These are phyloP conservation scores for Lecanicillium sp. DNA, from an alignment of 2,329 filamentous ascomycete species.

Conservation along the genomic window DNA sequence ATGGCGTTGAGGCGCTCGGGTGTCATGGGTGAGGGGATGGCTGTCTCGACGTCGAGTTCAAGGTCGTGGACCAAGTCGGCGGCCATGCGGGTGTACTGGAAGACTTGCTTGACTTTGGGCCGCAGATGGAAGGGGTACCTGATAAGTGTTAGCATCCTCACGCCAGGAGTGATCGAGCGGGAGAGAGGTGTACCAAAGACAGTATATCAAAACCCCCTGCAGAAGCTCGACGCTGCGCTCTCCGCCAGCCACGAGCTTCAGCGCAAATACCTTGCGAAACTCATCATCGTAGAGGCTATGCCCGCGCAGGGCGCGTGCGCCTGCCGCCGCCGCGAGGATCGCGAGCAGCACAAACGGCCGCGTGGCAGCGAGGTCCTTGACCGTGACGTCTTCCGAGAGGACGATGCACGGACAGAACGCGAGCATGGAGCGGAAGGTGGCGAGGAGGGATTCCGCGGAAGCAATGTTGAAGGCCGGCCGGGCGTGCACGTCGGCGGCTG, in stretches of 20 bases:
- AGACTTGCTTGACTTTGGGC: conserved; percentile 42
- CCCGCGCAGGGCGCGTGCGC: conserved; percentile 41
- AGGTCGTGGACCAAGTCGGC: conserved; percentile 45
- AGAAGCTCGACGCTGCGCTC: conserved; percentile 52
- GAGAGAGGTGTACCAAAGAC: conserved; percentile 50
- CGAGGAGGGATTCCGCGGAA: conserved; percentile 42
- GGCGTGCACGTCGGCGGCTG: conserved; percentile 32
- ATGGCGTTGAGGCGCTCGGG: conserved; percentile 34
- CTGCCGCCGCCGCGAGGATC: conserved; percentile 45
- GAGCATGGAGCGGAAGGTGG: conserved; percentile 39
- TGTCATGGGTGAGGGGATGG: conserved; percentile 3
- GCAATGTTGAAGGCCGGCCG: conserved; percentile 50
- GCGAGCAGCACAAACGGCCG: conserved; percentile 50
- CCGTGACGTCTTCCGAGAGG: conserved; percentile 34
- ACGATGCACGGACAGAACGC: conserved; percentile 39
- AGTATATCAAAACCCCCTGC: conserved; percentile 52
- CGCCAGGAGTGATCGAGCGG: too few relatives aligned
- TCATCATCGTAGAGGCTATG: conserved; percentile 52
- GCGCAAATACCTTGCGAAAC: conserved; percentile 49
- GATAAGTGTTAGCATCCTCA: background rate
- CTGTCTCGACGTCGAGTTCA: conserved; percentile 39
- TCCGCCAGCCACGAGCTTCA: conserved; percentile 51
- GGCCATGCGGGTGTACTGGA: conserved; percentile 48
- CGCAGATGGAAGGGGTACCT: conserved; percentile 52
- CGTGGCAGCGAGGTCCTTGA: conserved; percentile 37